Evolutionary conservation across 2,329 filamentous ascomycete genomes (phyloP).

Genomic region (Onygenales sp.): DNA sequence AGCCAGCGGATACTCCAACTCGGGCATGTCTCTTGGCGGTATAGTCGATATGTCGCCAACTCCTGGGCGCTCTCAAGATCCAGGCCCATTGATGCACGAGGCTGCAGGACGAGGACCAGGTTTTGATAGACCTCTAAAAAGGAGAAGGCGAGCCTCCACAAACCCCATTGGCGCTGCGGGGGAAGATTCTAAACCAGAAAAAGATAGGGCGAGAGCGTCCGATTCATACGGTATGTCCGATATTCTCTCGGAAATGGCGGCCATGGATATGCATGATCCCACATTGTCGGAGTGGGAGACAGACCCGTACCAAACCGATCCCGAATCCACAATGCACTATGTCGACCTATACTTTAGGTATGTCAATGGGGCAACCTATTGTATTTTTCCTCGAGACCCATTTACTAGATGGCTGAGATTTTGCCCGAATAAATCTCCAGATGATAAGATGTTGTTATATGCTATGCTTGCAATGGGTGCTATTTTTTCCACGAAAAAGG

Average conservation of each 20-base stretch:
- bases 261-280: conserved; percentile 21
- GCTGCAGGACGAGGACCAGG: not conserved
- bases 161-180: not conserved
- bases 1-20: not conserved
- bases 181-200: not conserved
- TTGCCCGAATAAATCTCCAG: conserved; percentile 38
- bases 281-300: conserved; percentile 34
- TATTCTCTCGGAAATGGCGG: conserved; percentile 22
- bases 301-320: conserved; percentile 46
- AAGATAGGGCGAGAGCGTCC: conserved; percentile 9
- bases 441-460: conserved; percentile 53
- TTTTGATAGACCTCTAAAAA: not conserved
- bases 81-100: not conserved
- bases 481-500: conserved; percentile 41
- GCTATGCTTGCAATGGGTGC: conserved; percentile 50
- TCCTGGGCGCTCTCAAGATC: not conserved
- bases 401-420: conserved; percentile 48
- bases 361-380: conserved; percentile 45
- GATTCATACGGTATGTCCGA: conserved; percentile 20
- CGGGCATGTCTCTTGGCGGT: not conserved
- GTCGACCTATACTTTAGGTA: conserved; percentile 49
- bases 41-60: not conserved
- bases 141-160: conserved; percentile 1
- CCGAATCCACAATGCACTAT: conserved; percentile 42
- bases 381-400: conserved; percentile 45